Conservation (phyloP, 140 eudicot species). For the Cichorium intybus region DNA sequence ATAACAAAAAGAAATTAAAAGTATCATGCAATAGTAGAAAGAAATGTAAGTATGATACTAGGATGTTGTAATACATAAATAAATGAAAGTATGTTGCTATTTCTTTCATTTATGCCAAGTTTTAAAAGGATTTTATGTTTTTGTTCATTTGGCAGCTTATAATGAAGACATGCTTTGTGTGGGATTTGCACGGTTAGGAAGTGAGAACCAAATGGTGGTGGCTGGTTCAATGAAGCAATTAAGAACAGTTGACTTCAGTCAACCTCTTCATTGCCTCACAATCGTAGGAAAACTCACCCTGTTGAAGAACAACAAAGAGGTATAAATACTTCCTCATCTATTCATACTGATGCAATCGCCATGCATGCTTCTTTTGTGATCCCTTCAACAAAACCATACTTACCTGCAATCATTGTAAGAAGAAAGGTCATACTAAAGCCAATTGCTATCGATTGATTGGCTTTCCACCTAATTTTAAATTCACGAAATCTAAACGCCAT, state of each 20-base stretch:
- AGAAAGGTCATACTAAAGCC: neutral
- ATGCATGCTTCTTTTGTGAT: too few species aligned
- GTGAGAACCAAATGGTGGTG: slow-evolving; percentile 76
- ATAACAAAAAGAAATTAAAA: too few species aligned
- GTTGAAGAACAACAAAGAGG: slow-evolving; percentile 41
- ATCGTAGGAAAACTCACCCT: slow-evolving; percentile 87
- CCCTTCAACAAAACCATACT: too few species aligned
- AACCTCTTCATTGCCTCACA: slow-evolving; percentile 83
- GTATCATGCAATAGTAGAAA: too few species aligned
- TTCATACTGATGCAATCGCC: too few species aligned
- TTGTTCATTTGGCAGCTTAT: slow-evolving; percentile 46
- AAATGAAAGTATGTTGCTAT: too few species aligned
- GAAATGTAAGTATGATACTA: too few species aligned
- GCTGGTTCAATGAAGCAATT: slow-evolving; percentile 87
- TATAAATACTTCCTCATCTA: too few species aligned
- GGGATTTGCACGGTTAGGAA: slow-evolving; percentile 87
- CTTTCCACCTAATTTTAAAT: neutral
- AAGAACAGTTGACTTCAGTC: slow-evolving; percentile 66
- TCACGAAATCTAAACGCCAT: neutral
- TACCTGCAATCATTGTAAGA: neutral
- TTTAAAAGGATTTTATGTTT: neutral
- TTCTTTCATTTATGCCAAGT: too few species aligned
- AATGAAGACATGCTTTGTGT: slow-evolving; percentile 70
- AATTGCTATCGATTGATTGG: neutral
- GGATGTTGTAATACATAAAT: too few species aligned